Evolutionary conservation across 148 eudicot species (phyloP).

Genomic region (Mesembryanthemum crystallinum): DNA sequence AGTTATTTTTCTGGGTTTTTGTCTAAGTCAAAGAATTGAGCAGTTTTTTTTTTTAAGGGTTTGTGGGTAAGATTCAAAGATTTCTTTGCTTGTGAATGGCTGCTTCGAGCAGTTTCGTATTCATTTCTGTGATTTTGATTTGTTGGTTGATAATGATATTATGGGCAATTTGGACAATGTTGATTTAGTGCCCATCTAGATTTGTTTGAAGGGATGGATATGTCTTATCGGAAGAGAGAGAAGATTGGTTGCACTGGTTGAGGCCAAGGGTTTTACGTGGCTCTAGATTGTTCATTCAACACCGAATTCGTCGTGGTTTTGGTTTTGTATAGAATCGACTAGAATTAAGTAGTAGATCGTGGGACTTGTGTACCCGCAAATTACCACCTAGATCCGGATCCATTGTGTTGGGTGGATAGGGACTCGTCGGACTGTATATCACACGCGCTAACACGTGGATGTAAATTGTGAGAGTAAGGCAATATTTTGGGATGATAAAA

Average conservation of each 20-base stretch:
- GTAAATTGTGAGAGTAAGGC: too few species aligned
- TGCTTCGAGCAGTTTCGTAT: too few species aligned
- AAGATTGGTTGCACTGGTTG: background rate
- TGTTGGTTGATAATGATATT: background rate
- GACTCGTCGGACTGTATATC: too few species aligned
- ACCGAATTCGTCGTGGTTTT: background rate
- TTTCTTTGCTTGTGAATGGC: too few species aligned
- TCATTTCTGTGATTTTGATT: too few species aligned
- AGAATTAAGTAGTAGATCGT: background rate
- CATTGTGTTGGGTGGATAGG: too few species aligned
- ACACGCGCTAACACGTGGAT: too few species aligned
- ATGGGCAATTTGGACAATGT: background rate
- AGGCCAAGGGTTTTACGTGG: constrained; percentile 9
- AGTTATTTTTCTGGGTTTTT: background rate
- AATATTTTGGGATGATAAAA: too few species aligned
- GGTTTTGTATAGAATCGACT: too few species aligned
- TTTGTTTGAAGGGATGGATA: background rate
- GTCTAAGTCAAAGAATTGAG: background rate
- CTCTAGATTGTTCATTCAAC: background rate
- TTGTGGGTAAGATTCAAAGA: background rate
- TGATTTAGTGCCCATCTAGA: background rate
- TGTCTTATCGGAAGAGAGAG: constrained; percentile 14
- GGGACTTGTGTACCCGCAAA: background rate
- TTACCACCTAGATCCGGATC: too few species aligned
- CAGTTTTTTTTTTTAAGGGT: background rate